A percentile compares a stretch with the other conserved stretches of the same genome.
Conservation (phyloP, 768 basidiomycete species). For the Melanogaster broomeanus region DNA sequence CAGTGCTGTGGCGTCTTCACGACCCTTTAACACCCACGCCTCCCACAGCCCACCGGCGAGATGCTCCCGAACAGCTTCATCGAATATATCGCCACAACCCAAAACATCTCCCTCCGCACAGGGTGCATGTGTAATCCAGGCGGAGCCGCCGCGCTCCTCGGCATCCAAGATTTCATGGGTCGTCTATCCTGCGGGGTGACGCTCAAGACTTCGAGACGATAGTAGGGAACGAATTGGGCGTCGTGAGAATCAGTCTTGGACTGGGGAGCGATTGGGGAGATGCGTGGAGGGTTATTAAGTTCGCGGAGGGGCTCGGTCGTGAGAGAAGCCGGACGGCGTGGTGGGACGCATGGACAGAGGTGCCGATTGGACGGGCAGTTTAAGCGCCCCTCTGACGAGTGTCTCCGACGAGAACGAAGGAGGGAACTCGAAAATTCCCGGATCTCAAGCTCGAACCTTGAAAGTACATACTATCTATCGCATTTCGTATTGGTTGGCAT, state of each 20-base stretch:
- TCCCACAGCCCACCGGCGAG: slow-evolving; percentile 57
- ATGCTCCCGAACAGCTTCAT: slow-evolving; percentile 74
- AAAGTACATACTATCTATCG: background rate
- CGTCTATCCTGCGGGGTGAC: slow-evolving; percentile 59
- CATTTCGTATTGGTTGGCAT: too few species aligned
- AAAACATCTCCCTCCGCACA: slow-evolving; percentile 74
- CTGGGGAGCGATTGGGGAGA: slow-evolving; percentile 80
- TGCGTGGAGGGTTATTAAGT: slow-evolving; percentile 57
- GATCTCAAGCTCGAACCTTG: background rate
- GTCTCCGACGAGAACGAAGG: background rate
- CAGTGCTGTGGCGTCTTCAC: slow-evolving; percentile 4
- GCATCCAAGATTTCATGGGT: slow-evolving; percentile 65
- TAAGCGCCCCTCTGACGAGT: slow-evolving; percentile 6
- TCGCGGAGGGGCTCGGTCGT: slow-evolving; percentile 47
- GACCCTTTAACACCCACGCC: background rate
- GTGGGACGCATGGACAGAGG: slow-evolving; percentile 43
- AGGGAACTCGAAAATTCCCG: background rate
- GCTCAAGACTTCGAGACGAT: slow-evolving; percentile 58
- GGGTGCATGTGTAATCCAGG: slow-evolving; percentile 92
- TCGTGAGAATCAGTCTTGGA: slow-evolving; percentile 76
- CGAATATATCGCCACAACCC: slow-evolving; percentile 63
- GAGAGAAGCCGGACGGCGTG: slow-evolving; percentile 36
- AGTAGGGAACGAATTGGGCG: slow-evolving; percentile 71
- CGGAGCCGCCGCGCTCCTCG: slow-evolving; percentile 71
- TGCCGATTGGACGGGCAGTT: slow-evolving; percentile 36